A percentile compares a stretch with the other conserved stretches of the same genome.
These are phyloP conservation scores for Striga hermonthica DNA, from an alignment of 305 asterid genomes.

Conservation along the genomic window DNA sequence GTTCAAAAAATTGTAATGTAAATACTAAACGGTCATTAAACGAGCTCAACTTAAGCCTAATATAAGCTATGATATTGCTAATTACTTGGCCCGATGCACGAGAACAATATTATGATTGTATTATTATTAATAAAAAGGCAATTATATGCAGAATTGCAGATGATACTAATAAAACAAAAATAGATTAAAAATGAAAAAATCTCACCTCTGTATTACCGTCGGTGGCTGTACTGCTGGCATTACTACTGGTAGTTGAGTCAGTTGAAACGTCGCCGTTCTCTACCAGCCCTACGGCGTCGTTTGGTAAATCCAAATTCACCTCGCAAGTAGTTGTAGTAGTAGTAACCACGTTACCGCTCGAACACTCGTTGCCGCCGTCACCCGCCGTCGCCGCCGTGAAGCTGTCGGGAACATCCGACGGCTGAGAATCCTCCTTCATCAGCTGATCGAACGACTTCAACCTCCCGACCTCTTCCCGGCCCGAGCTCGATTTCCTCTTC, in stretches of 20 bases:
- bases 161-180: no score
- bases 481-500: conserved; percentile 43
- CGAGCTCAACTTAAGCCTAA: no score
- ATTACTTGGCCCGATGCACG: no score
- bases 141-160: no score
- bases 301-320: conserved; percentile 33
- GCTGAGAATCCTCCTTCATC: conserved; percentile 37
- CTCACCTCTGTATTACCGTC: conserved; percentile 38
- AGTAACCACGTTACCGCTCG: conserved; percentile 25
- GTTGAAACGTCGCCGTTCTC: conserved; percentile 43
- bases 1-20: no score
- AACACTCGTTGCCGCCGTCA: conserved; percentile 36
- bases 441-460: conserved; percentile 48
- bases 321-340: conserved; percentile 26
- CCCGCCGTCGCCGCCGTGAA: conserved; percentile 30
- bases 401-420: conserved; percentile 30
- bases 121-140: no score
- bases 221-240: conserved; percentile 34
- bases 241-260: conserved; percentile 30
- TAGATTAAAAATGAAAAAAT: background rate
- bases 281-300: conserved; percentile 30
- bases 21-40: no score
- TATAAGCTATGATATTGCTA: no score
- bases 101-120: no score
- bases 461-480: conserved; percentile 45